Evolutionary conservation across 192 early-diverging fungal species (phyloP).

Genomic region (Chytriomyces hyalinus): DNA sequence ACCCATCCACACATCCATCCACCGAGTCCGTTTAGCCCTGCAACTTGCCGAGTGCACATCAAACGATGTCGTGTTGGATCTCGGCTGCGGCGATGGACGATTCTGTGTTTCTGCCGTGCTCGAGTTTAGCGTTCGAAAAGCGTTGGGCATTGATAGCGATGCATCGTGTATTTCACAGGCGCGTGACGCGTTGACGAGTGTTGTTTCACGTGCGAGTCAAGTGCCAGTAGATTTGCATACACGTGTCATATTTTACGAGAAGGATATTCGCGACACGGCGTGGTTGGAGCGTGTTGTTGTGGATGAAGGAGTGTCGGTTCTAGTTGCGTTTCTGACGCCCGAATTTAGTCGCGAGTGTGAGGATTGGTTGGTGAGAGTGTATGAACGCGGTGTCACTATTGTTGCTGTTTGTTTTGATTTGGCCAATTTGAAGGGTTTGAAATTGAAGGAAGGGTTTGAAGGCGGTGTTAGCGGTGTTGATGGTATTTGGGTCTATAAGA

Average conservation of each 20-base stretch:
- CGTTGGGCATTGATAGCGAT: no score
- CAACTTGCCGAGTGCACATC: constrained; percentile 13
- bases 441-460: not conserved
- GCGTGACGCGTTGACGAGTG: no score
- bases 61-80: constrained; percentile 55
- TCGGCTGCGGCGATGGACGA: constrained; percentile 60
- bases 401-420: constrained; percentile 24
- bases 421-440: constrained; percentile 12
- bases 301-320: not conserved
- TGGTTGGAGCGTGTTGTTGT: not conserved
- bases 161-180: no score
- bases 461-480: not conserved
- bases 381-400: not conserved
- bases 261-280: no score
- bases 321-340: constrained; percentile 18
- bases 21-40: constrained; percentile 38
- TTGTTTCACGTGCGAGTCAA: no score
- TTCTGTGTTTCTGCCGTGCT: no score
- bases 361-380: not conserved
- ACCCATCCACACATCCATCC: constrained; percentile 62
- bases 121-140: no score
- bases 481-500: constrained; percentile 20
- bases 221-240: no score
- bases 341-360: constrained; percentile 12
- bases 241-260: no score